Base-by-base conservation (phyloP, 768 basidiomycete species). In the Naganishia vaughanmartiniae region DNA sequence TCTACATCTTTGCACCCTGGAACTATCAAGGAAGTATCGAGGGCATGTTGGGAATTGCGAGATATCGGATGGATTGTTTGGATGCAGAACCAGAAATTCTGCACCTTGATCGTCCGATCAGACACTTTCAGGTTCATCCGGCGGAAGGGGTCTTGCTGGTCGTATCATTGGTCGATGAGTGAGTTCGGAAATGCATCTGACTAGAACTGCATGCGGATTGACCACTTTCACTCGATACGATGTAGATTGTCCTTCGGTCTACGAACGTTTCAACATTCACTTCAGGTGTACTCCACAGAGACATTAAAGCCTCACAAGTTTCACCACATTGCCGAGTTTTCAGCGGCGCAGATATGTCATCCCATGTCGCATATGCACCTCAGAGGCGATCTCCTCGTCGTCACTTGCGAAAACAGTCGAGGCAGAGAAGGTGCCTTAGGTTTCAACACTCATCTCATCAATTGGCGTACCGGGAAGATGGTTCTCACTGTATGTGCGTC, bases 51-150 rank as follows among this genome's bases (percentile, higher is more conserved):
- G 60, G 60, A 4, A 63, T 63, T 5, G 60, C 60, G 39, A 36
- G 60, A 63, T 63, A 63, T 46, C 24, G n/a, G 6, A 17, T 63
- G 4, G 42, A 42, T 28, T n/a, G 42, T 45, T 15, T 63, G 42
- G 42, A 36, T 24, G 15, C 42, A 9, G 24, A 36, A 15, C 60
- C 60, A 6, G 28, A 42, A n/a, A 45, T 63, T n/a, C 26, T 63
- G 14, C 60, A 63, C 11, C 24, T 63, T 42, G 60, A 45, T 45
- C 24, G 36, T 1, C 39, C 60, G 1, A 63, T 63, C 26, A 39
- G 60, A n/a, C 60, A 63, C 17, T 63, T 34, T 42, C 60, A 63
- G 30, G 21, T 63, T 26, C 36, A 63, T 45, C 39, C 60, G 39
- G 60, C 60, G 12, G 60, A 63, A 30, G 30, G 39, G 2, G 21